Conservation (phyloP, 495 filamentous ascomycete species). For the Trichoderma asperelloides region DNA sequence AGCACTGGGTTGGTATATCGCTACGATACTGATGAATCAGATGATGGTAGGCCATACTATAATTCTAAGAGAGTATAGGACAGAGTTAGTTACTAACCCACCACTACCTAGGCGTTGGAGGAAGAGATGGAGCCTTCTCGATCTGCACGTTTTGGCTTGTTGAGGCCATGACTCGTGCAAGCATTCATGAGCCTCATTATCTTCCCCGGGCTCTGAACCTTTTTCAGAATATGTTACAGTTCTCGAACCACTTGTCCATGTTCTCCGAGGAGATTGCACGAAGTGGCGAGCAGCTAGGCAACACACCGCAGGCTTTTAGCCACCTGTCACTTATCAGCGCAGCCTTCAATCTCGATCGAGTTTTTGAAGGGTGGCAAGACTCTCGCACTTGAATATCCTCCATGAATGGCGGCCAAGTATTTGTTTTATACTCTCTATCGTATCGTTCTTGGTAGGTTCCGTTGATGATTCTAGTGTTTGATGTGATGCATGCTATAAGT, state of each 20-base stretch:
- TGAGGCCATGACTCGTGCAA: constrained; percentile 62
- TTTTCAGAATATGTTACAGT: constrained; percentile 66
- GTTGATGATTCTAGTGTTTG: not conserved
- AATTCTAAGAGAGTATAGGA: not conserved
- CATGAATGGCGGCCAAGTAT: not conserved
- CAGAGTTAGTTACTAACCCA: not conserved
- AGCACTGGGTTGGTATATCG: constrained; percentile 63
- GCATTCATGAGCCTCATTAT: constrained; percentile 56
- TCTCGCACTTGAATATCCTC: not conserved
- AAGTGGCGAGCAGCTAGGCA: constrained; percentile 60
- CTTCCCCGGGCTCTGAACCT: constrained; percentile 52
- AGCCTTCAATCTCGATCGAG: constrained; percentile 58
- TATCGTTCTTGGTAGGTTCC: not conserved
- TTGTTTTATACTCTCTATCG: not conserved
- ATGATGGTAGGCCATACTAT: constrained; percentile 47
- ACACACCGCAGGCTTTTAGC: constrained; percentile 67
- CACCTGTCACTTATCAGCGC: constrained; percentile 64
- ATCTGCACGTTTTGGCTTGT: constrained; percentile 77
- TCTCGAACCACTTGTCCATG: constrained; percentile 64
- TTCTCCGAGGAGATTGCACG: constrained; percentile 68
- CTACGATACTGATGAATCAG: constrained; percentile 54
- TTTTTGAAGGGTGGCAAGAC: constrained; percentile 3
- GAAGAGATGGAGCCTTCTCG: constrained; percentile 64
- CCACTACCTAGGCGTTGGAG: constrained; percentile 51
- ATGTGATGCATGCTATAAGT: not conserved